Evolutionary conservation across 108 stramenopile species (phyloP), one percentile per base, ranked within the genome.

Genomic region (Chaetoceros tenuissimus): DNA sequence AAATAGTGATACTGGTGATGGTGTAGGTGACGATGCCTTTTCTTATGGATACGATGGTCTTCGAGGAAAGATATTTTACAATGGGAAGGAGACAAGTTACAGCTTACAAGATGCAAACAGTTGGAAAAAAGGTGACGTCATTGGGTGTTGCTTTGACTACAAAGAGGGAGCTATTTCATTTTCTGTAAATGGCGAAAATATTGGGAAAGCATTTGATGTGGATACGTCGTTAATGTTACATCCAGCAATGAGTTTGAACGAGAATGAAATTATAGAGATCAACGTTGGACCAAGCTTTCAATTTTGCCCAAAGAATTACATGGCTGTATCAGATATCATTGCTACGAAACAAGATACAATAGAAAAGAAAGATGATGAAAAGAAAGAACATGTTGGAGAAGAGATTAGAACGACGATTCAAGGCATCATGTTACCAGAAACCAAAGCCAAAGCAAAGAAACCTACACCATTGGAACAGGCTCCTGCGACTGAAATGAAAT

Each of bases 31-130:
- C 57, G 86, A 87, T 64, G 40, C 29, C 16, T 57, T 60, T 17
- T 82, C 82, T 29, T 92, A 59, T 64, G 90, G 72, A 0, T 84
- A 77, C 25, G 90, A 92, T 60, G 84, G 82, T n/a, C 78, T 75
- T 27, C 84, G 90, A 13, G 58, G 69, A 13, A 60, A 85, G 21
- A 70, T 58, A 46, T 83, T 92, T 49, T 80, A 86, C 55, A 68
- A 46, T 20, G 86, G 81, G 8, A 58, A 66, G 40, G 82, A 80
- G 50, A 31, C 50, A 48, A n/a, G 65, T n/a, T 87, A 78, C 50
- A 67, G 69, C 19, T 20, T n/a, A 30, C 29, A 62, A 3, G 24
- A 57, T 31, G 48, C 54, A 48, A 55, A 29, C 13, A 3, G 24
- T 13, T 84, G 81, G 82, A 83, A 84, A 54, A 48, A 64, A 18